Evolutionary conservation across 805 yeast species (phyloP), one percentile per base, ranked within the genome.

Genomic region (Metschnikowia colocasiae): DNA sequence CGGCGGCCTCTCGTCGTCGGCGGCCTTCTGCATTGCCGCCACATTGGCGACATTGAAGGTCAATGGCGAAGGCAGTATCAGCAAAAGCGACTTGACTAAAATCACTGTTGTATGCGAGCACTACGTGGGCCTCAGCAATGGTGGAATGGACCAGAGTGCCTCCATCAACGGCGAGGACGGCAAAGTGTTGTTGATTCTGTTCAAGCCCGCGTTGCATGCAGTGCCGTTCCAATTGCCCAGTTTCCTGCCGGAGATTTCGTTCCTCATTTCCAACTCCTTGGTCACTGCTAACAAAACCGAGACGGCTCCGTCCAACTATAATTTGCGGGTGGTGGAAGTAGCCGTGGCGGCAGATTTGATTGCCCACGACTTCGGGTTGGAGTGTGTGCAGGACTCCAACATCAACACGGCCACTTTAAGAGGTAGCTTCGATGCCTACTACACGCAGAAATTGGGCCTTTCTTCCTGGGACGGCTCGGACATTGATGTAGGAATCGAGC

Each of bases 61-160:
- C 13, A 80, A 80, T 56, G 78, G 78, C n/a, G 63, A 73, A 20
- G 46, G 40, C 0, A 47, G 55, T 2, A 63, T 82, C 32, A 52
- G 78, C 46, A 81, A 81, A 57, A 60, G 72, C 13, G 81, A 74
- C 48, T 68, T 84, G 49, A 80, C 84, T 16, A 63, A 67, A 45
- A 79, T 83, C 43, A 81, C 89, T 5, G 82, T 80, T 35, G 79
- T 77, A 4, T 79, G 83, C 33, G 90, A 84, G 59, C 87, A 83
- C 63, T 79, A 79, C 45, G 80, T 84, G 31, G 90, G 90, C 30
- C 85, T 84, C 44, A 83, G 81, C 60, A 80, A 83, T 30, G 91
- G 90, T n/a, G 89, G 90, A 33, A 79, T 84, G 85, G 90, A 84
- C 60, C 90, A 84, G 64, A 76, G 84, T 41, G 90, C 89, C 3